Percentiles rank a stretch among this genome's conserved stretches.
Conservation (phyloP, 441 rosid species). For the Pelargonium australe region DNA sequence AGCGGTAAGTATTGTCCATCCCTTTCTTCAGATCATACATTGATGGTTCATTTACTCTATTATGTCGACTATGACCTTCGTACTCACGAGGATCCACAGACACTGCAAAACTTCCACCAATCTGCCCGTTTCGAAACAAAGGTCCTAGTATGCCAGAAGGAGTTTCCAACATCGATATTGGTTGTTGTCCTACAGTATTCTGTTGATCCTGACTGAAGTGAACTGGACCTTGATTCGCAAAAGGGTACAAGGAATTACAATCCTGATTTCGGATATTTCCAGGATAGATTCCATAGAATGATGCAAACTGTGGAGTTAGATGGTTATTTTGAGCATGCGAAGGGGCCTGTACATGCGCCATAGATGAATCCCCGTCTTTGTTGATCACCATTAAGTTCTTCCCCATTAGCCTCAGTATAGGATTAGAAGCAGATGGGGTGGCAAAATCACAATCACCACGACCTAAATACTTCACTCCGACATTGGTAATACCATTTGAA, state of each 20-base stretch:
- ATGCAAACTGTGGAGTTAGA: conserved; percentile 29
- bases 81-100: conserved; percentile 26
- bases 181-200: conserved; percentile 21
- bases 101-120: conserved; percentile 22
- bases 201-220: conserved; percentile 25
- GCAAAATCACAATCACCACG: conserved; percentile 22
- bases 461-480: background rate
- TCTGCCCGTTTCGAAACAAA: conserved; percentile 23
- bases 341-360: conserved; percentile 32
- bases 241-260: conserved; percentile 20
- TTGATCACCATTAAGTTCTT: conserved; percentile 83
- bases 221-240: conserved; percentile 26
- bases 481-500: conserved; percentile 35
- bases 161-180: conserved; percentile 23
- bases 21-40: conserved; percentile 19
- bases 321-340: conserved; percentile 24
- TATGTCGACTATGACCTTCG: conserved; percentile 22
- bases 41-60: conserved; percentile 21
- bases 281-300: conserved; percentile 25
- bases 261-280: conserved; percentile 26
- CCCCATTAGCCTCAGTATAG: conserved; percentile 88
- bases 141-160: conserved; percentile 26
- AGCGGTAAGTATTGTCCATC: conserved; percentile 17
- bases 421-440: conserved; percentile 64
- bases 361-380: conserved; percentile 49